Evolutionary conservation across 768 basidiomycete genomes (phyloP).

Genomic region (Tricholoma sp.): DNA sequence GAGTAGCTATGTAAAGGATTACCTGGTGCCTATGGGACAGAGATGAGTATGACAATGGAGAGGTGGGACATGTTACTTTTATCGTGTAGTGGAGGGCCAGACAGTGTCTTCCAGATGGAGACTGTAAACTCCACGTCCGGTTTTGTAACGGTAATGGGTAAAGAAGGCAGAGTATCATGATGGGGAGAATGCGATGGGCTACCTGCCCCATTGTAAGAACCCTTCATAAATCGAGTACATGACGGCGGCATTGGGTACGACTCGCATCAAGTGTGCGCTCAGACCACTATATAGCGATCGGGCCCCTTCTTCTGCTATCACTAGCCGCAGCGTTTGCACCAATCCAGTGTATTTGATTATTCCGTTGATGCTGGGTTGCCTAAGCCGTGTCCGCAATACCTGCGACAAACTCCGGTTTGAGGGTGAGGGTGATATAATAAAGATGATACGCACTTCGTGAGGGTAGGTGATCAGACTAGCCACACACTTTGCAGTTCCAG

Average conservation of each 20-base stretch:
- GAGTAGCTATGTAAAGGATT: background rate
- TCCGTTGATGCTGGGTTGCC: conserved; percentile 81
- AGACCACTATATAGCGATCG: conserved; percentile 87
- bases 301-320: conserved; percentile 88
- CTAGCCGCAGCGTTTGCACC: conserved; percentile 74
- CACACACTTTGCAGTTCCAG: conserved; percentile 89
- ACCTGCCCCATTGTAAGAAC: conserved; percentile 54
- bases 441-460: conserved; percentile 69
- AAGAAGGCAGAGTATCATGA: background rate
- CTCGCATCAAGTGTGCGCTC: conserved; percentile 92
- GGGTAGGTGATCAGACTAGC: conserved; percentile 97
- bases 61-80: background rate
- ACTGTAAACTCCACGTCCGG: background rate
- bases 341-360: conserved; percentile 84
- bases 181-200: background rate
- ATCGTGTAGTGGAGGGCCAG: background rate
- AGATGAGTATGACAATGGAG: background rate
- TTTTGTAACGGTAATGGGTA: background rate
- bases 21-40: background rate
- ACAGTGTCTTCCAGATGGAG: background rate
- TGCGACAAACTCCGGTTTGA: conserved; percentile 22
- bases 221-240: conserved; percentile 97
- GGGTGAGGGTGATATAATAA: background rate
- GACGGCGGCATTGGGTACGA: conserved; percentile 94
- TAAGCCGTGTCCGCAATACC: conserved; percentile 89